Base-by-base conservation (phyloP, 2,329 filamentous ascomycete genomes). In the Hypoxylon sp. region DNA sequence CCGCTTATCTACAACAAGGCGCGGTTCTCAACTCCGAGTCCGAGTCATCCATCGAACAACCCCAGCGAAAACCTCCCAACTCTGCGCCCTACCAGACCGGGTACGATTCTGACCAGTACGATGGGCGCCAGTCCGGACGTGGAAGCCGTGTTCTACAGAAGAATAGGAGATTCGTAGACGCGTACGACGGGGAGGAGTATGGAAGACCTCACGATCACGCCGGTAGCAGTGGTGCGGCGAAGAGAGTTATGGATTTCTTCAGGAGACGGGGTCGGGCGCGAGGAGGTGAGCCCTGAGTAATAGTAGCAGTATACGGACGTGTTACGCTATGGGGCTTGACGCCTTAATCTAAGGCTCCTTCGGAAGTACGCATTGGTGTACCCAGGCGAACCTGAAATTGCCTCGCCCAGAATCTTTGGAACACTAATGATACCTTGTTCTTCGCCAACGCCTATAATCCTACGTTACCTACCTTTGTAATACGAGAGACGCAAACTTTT, bases 221-320 rank as follows among this genome's bases (percentile, higher is more conserved):
- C 21, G 93, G 93, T 32, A 95, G 89, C 70, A 93, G 87, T 59
- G 90, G 90, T 48, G 89, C 91, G 2, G 91, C 92, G 9, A 88
- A 92, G 69, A 86, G 91, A 68, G 94, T 99, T 27, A 97, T 99
- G 92, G 93, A 99, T 74, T 96, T 97, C 73, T 99, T 99, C 78
- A 82, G 94, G 63, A 82, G 92, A 70, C 83, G 92, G 69, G 90
- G 89, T 47, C 91, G 88, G 74, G 90, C 87, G 62, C 79, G 88
- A 66, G 82, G 79, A 47, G 80, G 79, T 26, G 81, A 84, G 54
- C 73, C 62, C 37, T 67, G 55, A 58, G 21, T n/a, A 30, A 31
- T 12, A 23, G 13, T 15, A 13, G n/a, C n/a, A n/a, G n/a, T n/a
- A n/a, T n/a, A n/a, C n/a, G n/a, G n/a, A n/a, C n/a, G n/a, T n/a